Evolutionary conservation across 352 stramenopile genomes (phyloP).

Genomic region (Phytophthora macrochlamydospora): DNA sequence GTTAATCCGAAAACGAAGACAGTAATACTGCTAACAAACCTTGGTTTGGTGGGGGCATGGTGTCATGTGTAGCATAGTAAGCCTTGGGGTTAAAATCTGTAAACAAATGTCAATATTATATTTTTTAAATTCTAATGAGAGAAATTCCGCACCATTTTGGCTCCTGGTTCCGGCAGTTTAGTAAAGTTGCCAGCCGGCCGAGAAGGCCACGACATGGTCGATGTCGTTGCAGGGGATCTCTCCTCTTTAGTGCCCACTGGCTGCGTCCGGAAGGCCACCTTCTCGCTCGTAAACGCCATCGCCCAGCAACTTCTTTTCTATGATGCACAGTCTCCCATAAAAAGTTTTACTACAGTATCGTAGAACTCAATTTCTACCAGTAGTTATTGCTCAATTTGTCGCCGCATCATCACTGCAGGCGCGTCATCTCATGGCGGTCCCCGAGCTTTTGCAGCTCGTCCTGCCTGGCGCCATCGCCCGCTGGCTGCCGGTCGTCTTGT

Average conservation of each 20-base stretch:
- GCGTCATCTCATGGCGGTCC: slow-evolving; percentile 26
- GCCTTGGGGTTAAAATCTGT: slow-evolving; percentile 58
- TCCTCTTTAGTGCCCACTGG: slow-evolving; percentile 6
- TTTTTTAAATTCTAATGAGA: neutral
- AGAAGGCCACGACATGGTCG: slow-evolving; percentile 46
- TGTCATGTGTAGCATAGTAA: slow-evolving; percentile 75
- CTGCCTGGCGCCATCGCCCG: slow-evolving; percentile 20
- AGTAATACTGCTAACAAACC: slow-evolving; percentile 29
- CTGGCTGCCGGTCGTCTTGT: slow-evolving; percentile 28
- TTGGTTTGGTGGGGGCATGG: slow-evolving; percentile 64
- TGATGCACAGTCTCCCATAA: neutral
- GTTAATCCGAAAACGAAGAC: neutral
- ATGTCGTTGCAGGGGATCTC: slow-evolving; percentile 26
- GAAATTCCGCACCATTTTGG: slow-evolving; percentile 46
- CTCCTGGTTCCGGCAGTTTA: slow-evolving; percentile 29
- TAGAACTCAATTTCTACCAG: too few relatives aligned
- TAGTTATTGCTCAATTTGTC: neutral
- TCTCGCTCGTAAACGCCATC: slow-evolving; percentile 34
- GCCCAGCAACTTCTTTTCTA: neutral
- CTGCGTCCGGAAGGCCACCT: slow-evolving; percentile 1
- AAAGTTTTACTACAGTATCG: neutral
- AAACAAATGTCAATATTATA: neutral
- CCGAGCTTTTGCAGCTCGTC: slow-evolving; percentile 30
- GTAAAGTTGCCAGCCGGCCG: slow-evolving; percentile 46
- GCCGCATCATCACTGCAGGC: slow-evolving; percentile 8